These are phyloP conservation scores for Cryphonectria japonica DNA, from an alignment of 2,329 filamentous ascomycete species.

Conservation along the genomic window DNA sequence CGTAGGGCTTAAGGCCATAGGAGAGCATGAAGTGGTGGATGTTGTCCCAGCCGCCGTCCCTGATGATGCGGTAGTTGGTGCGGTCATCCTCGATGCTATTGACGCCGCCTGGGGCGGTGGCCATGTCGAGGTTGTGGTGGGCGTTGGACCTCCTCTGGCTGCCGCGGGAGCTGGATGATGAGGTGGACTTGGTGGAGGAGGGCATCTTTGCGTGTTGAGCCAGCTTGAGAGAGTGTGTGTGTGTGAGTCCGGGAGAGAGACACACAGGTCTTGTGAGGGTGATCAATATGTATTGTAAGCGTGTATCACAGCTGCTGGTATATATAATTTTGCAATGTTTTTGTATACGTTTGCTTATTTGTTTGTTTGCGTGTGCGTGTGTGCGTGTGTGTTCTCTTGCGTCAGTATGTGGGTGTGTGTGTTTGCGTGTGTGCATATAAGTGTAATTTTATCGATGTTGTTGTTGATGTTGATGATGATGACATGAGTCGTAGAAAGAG, in stretches of 20 bases:
- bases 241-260: background rate
- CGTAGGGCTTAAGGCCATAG: slow-evolving; percentile 29
- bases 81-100: slow-evolving; percentile 26
- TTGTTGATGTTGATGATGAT: background rate
- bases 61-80: slow-evolving; percentile 30
- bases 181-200: slow-evolving; percentile 26
- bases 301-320: background rate
- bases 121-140: slow-evolving; percentile 30
- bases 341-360: background rate
- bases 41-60: slow-evolving; percentile 29
- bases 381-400: too few relatives aligned
- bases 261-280: background rate
- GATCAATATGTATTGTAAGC: background rate
- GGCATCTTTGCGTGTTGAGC: slow-evolving; percentile 11
- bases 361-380: background rate
- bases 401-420: too few relatives aligned
- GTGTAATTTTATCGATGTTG: background rate
- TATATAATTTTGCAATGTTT: background rate
- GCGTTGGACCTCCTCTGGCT: slow-evolving; percentile 27
- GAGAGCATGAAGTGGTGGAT: slow-evolving; percentile 30
- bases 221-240: background rate
- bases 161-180: slow-evolving; percentile 23
- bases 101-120: slow-evolving; percentile 2
- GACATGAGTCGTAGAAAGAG: slow-evolving; percentile 21
- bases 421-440: background rate